Base-by-base conservation (phyloP, 495 filamentous ascomycete species). In the Trichodelitschia bisporula region DNA sequence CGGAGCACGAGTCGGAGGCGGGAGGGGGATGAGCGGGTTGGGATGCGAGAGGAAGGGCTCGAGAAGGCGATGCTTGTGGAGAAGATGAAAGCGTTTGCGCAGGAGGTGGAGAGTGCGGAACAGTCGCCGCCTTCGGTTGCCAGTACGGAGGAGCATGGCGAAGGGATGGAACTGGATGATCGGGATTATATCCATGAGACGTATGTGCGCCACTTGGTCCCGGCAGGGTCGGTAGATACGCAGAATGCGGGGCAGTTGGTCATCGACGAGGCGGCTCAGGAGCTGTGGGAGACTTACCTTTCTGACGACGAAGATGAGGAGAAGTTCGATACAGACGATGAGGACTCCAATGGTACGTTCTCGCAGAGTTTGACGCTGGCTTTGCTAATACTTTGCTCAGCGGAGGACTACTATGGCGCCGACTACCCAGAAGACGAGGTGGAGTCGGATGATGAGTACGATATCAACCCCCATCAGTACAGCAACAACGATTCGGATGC, bases 341-440 rank as follows among this genome's bases (percentile, higher is more conserved):
- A 64, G 11, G 64, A 69, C 35, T 63, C 63, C 15, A 68, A 70
- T 38, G 66, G 64, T 68, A 40, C 38, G 45, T 38, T 8, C 8
- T 12, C 21, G 8, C n/a, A n/a, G 12, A 25, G 8, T 25, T 25
- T 12, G 2, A n/a, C 30, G 23, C 21, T n/a, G 16, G 33, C 16
- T 31, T 36, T 14, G 40, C 35, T 24, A 30, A 47, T 27, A 34
- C 45, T 31, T 24, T 36, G n/a, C n/a, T n/a, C 44, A 64, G 68
- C 69, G 10, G 69, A 74, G 39, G 62, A 67, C 37, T 66, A 62
- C 40, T 66, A 69, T 28, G 66, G 59, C 32, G 69, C 69, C 35
- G 69, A 74, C 35, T 74, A 74, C 36, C 69, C 69, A 0, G 69
- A 74, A 30, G 68, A 74, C 30, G 69, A 74, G 31, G 40, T 69